phyloP scores from a whole-genome alignment of 768 basidiomycete genomes.

The Russula lepida region DNA sequence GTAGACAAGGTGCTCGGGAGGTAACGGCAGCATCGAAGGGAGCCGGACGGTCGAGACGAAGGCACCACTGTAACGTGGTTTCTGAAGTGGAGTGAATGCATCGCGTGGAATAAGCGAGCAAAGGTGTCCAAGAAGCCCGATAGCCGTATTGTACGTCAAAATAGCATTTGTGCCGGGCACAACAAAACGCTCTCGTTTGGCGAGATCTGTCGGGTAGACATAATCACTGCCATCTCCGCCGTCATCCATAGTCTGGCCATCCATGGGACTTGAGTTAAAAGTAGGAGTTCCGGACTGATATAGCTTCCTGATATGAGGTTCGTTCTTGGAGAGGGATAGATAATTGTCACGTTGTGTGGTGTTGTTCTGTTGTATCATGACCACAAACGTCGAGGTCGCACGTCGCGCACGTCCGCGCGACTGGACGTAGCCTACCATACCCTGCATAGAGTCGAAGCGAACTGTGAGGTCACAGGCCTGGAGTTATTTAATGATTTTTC shows the following conservation, averaged over 20 bases:
- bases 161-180: conserved; percentile 67
- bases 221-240: conserved; percentile 19
- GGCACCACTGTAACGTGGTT: conserved; percentile 55
- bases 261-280: conserved; percentile 31
- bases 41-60: conserved; percentile 52
- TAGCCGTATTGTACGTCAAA: conserved; percentile 69
- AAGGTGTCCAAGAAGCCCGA: conserved; percentile 63
- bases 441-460: conserved; percentile 74
- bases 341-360: conserved; percentile 50
- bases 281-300: conserved; percentile 45
- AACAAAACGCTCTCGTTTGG: conserved; percentile 63
- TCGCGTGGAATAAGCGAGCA: conserved; percentile 73
- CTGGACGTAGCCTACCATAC: conserved; percentile 84
- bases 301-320: conserved; percentile 53
- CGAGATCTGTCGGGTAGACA: conserved; percentile 46
- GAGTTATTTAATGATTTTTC: conserved; percentile 9
- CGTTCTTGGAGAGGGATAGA: conserved; percentile 45
- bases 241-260: conserved; percentile 32
- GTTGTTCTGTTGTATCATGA: conserved; percentile 68
- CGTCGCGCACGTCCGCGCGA: conserved; percentile 81
- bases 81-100: conserved; percentile 49
- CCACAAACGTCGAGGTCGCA: conserved; percentile 64
- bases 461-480: conserved; percentile 81
- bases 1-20: conserved; percentile 44
- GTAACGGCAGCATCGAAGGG: conserved; percentile 58